These are phyloP conservation scores for Hypericum androsaemum DNA, from an alignment of 345 rosid species.

Conservation along the genomic window DNA sequence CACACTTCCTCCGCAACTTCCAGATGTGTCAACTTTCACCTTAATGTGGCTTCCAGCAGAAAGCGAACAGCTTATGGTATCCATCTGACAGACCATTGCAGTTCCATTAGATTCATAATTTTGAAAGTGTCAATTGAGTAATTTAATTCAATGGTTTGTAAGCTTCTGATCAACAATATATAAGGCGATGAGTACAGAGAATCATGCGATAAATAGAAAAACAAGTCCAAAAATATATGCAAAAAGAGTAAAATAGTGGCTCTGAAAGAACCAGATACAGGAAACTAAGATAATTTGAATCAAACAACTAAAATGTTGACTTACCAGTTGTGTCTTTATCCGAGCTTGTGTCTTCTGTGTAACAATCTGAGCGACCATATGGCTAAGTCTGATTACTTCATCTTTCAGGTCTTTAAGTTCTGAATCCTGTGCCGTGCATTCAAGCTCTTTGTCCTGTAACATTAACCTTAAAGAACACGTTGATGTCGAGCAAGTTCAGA, in stretches of 20 bases:
- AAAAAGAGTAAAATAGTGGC: no score
- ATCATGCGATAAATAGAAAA: no score
- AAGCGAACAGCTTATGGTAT: constrained; percentile 28
- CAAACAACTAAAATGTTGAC: background rate
- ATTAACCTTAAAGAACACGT: constrained; percentile 5
- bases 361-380: constrained; percentile 11
- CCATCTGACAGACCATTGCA: background rate
- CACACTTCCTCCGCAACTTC: constrained; percentile 6
- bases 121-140: no score
- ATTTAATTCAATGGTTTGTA: no score
- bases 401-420: constrained; percentile 21
- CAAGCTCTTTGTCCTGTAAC: constrained; percentile 18
- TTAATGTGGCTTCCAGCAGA: constrained; percentile 29
- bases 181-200: no score
- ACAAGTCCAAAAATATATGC: no score
- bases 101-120: no score
- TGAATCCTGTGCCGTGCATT: constrained; percentile 15
- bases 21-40: constrained; percentile 4
- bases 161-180: no score
- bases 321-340: constrained; percentile 12
- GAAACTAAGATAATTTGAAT: no score
- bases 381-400: constrained; percentile 17
- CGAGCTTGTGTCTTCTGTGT: constrained; percentile 8
- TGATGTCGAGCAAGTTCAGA: background rate
- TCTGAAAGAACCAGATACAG: no score